Evolutionary conservation across 2,329 filamentous ascomycete species (phyloP), one percentile per base, ranked within the genome.

Genomic region (Fusarium sterilihyphosum): DNA sequence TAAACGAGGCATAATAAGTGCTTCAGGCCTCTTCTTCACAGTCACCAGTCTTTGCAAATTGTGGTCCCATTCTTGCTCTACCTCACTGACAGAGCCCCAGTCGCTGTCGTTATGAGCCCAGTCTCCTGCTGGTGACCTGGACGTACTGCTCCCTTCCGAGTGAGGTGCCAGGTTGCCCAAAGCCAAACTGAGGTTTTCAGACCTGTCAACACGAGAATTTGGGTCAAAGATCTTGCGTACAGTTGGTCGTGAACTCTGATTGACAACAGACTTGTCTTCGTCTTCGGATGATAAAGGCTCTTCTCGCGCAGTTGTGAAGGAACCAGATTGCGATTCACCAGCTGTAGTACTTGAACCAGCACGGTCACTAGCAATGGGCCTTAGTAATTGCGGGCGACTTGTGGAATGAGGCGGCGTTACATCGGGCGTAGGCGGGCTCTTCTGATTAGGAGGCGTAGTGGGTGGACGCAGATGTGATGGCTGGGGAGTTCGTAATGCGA

Each of bases 391-490:
- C 22, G 86, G 82, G 65, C 85, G 85, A 43, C 81, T 81, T 54
- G 80, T 78, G 49, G 82, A 81, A 68, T 90, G 88, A 41, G 93
- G 93, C 60, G 92, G 93, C 22, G 93, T 95, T 52, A 92, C 88
- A 82, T 94, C 93, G 40, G 93, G 93, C 7, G 93, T 95, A 38
- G 92, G 92, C 22, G 92, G 92, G 76, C 90, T 93, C 78, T 88
- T 87, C 73, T 92, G 89, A 73, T 90, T 89, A 35, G 90, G 87
- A 57, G 92, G 91, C 10, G 92, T 93, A 62, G 85, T 84, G n/a
- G 87, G 88, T 16, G 85, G 78, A 62, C 81, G 83, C 56, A 79
- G 78, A 61, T 82, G 80, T 49, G 82, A 80, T 70, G 82, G 81
- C 61, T 84, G 81, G 57, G 81, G 78, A 73, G 83, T 85, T 63